These are phyloP conservation scores for Stagonosporopsis rhizophila DNA, from an alignment of 2,329 filamentous ascomycete genomes.

Conservation along the genomic window DNA sequence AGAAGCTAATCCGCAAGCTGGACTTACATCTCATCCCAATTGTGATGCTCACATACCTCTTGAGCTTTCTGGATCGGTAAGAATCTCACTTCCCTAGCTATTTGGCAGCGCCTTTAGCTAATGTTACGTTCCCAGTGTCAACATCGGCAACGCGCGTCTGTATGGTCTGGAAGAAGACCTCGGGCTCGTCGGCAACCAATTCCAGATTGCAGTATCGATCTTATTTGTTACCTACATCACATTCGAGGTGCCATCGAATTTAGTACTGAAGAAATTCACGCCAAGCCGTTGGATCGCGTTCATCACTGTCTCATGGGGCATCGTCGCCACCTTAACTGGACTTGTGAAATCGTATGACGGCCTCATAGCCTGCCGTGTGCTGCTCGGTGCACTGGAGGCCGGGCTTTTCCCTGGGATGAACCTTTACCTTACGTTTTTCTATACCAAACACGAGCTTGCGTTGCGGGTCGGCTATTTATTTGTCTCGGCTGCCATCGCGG, in stretches of 20 bases:
- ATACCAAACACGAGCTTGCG: constrained; percentile 75
- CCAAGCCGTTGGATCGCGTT: constrained; percentile 62
- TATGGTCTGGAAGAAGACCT: constrained; percentile 70
- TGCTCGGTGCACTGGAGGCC: too few species aligned
- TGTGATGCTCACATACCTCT: constrained; percentile 74
- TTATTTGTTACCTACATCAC: constrained; percentile 56
- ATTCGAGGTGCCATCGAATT: constrained; percentile 54
- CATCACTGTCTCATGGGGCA: constrained; percentile 65
- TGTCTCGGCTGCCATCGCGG: constrained; percentile 72
- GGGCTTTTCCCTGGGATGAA: constrained; percentile 51
- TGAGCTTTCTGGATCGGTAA: constrained; percentile 76
- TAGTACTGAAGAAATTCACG: constrained; percentile 54
- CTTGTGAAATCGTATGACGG: constrained; percentile 60
- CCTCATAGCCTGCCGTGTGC: too few species aligned
- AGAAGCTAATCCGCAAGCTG: constrained; percentile 67
- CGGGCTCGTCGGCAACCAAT: constrained; percentile 66
- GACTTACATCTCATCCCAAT: constrained; percentile 70
- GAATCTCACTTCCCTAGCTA: constrained; percentile 26
- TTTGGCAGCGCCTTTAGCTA: background rate
- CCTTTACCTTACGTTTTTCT: constrained; percentile 77
- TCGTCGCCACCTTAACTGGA: constrained; percentile 70
- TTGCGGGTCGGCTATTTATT: constrained; percentile 77
- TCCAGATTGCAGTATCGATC: constrained; percentile 62
- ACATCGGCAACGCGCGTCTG: constrained; percentile 73
- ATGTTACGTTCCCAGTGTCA: constrained; percentile 54